Evolutionary conservation across 140 eudicot species (phyloP).

Genomic region (Bidens hawaiensis): DNA sequence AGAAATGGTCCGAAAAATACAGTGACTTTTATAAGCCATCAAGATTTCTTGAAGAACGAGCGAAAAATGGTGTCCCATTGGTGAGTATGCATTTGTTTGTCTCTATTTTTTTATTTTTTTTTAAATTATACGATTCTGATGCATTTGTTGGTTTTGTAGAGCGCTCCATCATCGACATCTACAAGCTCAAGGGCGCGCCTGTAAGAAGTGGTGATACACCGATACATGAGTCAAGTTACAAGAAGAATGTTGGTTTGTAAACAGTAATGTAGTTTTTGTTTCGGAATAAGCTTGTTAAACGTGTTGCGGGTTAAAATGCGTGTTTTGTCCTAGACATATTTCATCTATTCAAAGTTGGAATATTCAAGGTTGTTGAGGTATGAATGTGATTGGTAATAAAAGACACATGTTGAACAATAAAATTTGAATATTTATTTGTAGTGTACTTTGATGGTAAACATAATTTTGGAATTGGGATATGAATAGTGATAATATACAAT

Average conservation of each 20-base stretch:
- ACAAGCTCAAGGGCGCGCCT: conserved; percentile 62
- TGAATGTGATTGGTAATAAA: neutral
- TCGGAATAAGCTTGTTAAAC: conserved; percentile 20
- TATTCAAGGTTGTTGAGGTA: neutral
- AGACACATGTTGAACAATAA: neutral
- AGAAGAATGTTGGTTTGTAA: neutral
- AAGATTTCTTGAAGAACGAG: conserved; percentile 87
- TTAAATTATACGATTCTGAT: conserved; percentile 10
- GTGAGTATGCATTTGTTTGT: conserved; percentile 31
- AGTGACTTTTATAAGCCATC: conserved; percentile 82
- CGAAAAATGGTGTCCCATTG: conserved; percentile 71
- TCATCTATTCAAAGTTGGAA: neutral
- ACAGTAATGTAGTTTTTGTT: neutral
- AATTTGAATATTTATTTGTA: neutral
- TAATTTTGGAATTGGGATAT: no score
- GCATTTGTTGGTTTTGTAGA: conserved; percentile 48
- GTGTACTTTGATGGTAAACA: neutral
- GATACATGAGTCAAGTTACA: neutral
- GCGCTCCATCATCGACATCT: conserved; percentile 53
- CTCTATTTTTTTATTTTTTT: neutral
- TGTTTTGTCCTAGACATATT: neutral
- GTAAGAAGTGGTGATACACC: conserved; percentile 19
- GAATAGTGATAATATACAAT: no score
- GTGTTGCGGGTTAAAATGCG: neutral
- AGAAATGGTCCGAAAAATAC: conserved; percentile 67